phyloP scores from a whole-genome alignment of 2,329 filamentous ascomycete species.

The Ceratocystis diversiconidia region DNA sequence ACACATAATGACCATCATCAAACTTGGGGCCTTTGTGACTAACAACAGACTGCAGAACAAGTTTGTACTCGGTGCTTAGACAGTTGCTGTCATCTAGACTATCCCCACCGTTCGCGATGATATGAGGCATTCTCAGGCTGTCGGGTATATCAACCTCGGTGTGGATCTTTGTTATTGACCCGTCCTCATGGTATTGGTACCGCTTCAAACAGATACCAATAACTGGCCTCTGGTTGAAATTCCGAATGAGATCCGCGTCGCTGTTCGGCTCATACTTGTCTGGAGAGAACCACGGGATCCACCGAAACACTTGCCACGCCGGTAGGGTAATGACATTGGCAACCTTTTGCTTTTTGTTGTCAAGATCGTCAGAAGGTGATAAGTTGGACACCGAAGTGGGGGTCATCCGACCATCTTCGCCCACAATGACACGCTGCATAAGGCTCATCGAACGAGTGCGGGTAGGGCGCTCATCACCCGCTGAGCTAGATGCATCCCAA shows the following conservation, averaged over 20 bases:
- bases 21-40: conserved; percentile 58
- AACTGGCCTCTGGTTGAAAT: conserved; percentile 74
- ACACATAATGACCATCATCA: conserved; percentile 78
- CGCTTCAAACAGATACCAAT: conserved; percentile 87
- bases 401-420: conserved; percentile 28
- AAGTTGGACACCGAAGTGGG: conserved; percentile 21
- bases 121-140: conserved; percentile 69
- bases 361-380: conserved; percentile 18
- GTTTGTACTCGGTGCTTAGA: conserved; percentile 79
- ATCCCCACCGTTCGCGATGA: conserved; percentile 41
- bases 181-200: conserved; percentile 35
- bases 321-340: conserved; percentile 84
- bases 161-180: conserved; percentile 35
- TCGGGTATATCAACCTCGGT: conserved; percentile 74
- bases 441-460: conserved; percentile 38
- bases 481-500: background rate
- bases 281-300: conserved; percentile 81
- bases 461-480: background rate
- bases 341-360: conserved; percentile 34
- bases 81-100: conserved; percentile 36
- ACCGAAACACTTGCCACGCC: conserved; percentile 91
- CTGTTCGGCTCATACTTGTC: conserved; percentile 38
- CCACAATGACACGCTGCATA: conserved; percentile 44
- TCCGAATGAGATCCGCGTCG: conserved; percentile 72
- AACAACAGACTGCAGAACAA: conserved; percentile 79